Conservation (phyloP, 371 early-diverging fungal genomes). For the Mortierella sp. region DNA sequence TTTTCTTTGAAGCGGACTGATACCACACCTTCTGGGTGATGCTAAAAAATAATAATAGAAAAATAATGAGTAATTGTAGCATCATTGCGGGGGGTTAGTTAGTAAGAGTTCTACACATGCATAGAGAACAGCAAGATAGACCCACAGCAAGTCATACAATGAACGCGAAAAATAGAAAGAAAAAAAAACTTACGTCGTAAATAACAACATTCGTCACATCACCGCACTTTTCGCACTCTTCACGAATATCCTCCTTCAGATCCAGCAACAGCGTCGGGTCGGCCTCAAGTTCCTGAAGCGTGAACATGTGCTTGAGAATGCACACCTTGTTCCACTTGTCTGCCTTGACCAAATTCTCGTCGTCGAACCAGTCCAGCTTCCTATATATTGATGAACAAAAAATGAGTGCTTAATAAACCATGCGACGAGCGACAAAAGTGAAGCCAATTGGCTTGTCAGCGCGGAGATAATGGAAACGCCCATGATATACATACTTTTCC, state of each 20-base stretch:
- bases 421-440: not conserved
- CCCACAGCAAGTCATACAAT: not conserved
- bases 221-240: slow-evolving; percentile 94
- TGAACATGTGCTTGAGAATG: slow-evolving; percentile 95
- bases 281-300: slow-evolving; percentile 87
- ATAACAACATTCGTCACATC: slow-evolving; percentile 93
- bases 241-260: slow-evolving; percentile 93
- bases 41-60: slow-evolving; percentile 59
- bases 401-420: not conserved
- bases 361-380: slow-evolving; percentile 92
- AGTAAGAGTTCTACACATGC: not conserved
- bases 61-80: not conserved
- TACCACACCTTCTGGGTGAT: slow-evolving; percentile 89
- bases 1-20: slow-evolving; percentile 90
- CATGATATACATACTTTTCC: slow-evolving; percentile 64
- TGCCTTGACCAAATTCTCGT: slow-evolving; percentile 76
- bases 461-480: not conserved
- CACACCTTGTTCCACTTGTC: slow-evolving; percentile 88
- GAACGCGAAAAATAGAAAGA: not conserved
- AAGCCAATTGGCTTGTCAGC: slow-evolving; percentile 42
- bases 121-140: not conserved
- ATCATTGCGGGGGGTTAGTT: not conserved
- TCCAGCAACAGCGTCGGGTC: slow-evolving; percentile 92
- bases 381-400: slow-evolving; percentile 59
- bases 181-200: slow-evolving; percentile 77